These are phyloP conservation scores for Endothia cerciana DNA, from an alignment of 2,329 filamentous ascomycete genomes.

Conservation along the genomic window DNA sequence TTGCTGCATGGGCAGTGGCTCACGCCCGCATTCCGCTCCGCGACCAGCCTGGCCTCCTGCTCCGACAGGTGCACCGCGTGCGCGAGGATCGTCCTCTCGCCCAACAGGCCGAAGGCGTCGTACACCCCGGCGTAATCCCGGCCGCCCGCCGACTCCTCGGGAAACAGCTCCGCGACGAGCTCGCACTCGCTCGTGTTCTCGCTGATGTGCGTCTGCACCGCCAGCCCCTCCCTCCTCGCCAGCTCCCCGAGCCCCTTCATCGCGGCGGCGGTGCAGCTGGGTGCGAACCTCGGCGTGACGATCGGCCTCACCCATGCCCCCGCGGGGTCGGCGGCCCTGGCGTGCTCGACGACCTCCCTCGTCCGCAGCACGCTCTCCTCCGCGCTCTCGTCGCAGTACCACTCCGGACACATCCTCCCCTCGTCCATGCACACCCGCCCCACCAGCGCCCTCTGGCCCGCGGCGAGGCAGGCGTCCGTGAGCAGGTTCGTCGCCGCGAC, in stretches of 20 bases:
- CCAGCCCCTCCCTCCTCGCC: constrained; percentile 63
- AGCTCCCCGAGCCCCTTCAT: constrained; percentile 68
- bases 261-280: constrained; percentile 61
- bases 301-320: constrained; percentile 74
- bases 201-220: constrained; percentile 86
- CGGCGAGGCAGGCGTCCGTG: constrained; percentile 75
- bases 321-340: constrained; percentile 66
- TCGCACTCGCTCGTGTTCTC: constrained; percentile 78
- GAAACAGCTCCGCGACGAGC: constrained; percentile 73
- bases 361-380: constrained; percentile 62
- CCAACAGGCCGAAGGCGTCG: constrained; percentile 72
- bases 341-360: constrained; percentile 64
- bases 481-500: constrained; percentile 89
- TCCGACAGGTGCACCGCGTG: constrained; percentile 79
- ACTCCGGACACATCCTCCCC: constrained; percentile 65
- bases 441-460: constrained; percentile 87
- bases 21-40: constrained; percentile 65
- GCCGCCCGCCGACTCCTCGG: constrained; percentile 43
- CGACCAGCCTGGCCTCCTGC: constrained; percentile 68
- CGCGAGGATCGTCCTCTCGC: constrained; percentile 75
- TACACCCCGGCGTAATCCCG: constrained; percentile 75
- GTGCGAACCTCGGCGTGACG: constrained; percentile 75
- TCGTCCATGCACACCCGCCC: constrained; percentile 96
- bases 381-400: constrained; percentile 76
- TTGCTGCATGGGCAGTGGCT: constrained; percentile 90